Evolutionary conservation across 2,329 filamentous ascomycete species (phyloP).

Genomic region (Rhynchosporium secalis): DNA sequence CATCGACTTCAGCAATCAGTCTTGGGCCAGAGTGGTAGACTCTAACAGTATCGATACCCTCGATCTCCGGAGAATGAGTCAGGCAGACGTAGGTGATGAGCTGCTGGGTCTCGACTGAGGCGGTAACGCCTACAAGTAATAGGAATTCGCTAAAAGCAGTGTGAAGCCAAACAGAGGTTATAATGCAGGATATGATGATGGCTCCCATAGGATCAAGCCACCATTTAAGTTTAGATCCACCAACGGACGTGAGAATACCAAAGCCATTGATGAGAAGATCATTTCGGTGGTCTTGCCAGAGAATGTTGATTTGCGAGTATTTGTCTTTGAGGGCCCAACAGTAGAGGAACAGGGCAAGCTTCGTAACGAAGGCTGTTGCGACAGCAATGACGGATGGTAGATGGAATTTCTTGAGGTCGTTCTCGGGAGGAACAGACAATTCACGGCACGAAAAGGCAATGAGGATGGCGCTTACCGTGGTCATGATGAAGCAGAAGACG

Average conservation of each 20-base stretch:
- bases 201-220: constrained; percentile 95
- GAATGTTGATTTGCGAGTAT: constrained; percentile 86
- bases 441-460: constrained; percentile 84
- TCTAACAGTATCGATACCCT: constrained; percentile 89
- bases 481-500: constrained; percentile 95
- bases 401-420: constrained; percentile 64
- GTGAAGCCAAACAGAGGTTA: constrained; percentile 77
- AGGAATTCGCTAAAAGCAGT: constrained; percentile 90
- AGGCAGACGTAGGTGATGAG: constrained; percentile 95
- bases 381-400: constrained; percentile 85
- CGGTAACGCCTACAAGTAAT: constrained; percentile 84
- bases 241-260: constrained; percentile 87
- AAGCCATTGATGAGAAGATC: constrained; percentile 96
- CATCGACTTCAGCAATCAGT: constrained; percentile 91
- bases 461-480: constrained; percentile 83
- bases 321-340: constrained; percentile 89
- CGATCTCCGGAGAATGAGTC: constrained; percentile 81
- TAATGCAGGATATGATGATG: constrained; percentile 76
- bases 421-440: constrained; percentile 53
- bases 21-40: constrained; percentile 89
- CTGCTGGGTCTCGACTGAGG: constrained; percentile 82
- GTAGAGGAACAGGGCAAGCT: constrained; percentile 82
- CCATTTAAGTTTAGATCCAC: constrained; percentile 84
- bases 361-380: constrained; percentile 78
- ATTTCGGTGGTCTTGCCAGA: constrained; percentile 97